Base-by-base conservation (phyloP, 768 basidiomycete species). In the Calocera cornea region DNA sequence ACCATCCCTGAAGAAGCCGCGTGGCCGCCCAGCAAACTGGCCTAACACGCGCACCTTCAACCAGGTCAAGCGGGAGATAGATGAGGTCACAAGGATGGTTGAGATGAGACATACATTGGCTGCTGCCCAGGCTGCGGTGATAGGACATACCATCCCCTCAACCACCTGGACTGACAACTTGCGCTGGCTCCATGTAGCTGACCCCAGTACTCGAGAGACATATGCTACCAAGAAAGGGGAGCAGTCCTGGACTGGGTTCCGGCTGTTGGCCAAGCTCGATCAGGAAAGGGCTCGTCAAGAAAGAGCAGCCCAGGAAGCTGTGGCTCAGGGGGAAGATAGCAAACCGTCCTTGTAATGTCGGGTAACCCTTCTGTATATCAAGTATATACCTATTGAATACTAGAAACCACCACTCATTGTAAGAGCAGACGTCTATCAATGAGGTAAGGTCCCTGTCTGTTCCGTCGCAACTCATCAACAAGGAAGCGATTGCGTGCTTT, bases 401-500 rank as follows among this genome's bases (percentile, higher is more conserved):
- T 41, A 10, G 10, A 41, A 10, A 10, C 19, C 10, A 41, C 19
- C 11, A 10, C 40, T 41, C 19, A 41, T 10, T 41, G 40, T 10
- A 41, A 19, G 10, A 41, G 40, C 10, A 41, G 40, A 41, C 19
- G 11, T 41, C 40, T 41, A 41, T 41, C 40, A 41, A 41, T 41
- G 10, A 41, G 11, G 19, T 41, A 41, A 10, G 40, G 40, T 19
- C 19, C 40, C 40, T 41, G 10, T 19, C 40, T 41, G 11, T 41
- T 41, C 19, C 40, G 40, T 47, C 19, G 54, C n/a, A 67, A 31
- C 27, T 63, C 66, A 14, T 24, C 19, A 11, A 67, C 66, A 17
- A 67, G n/a, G 22, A n/a, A 64, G 10, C 34, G 24, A 29, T 79
- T 79, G 0, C 74, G 68, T 0, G 69, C 72, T 47, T 71, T 70